Evolutionary conservation across 345 rosid genomes (phyloP).

Genomic region (Eucalyptus victrix): DNA sequence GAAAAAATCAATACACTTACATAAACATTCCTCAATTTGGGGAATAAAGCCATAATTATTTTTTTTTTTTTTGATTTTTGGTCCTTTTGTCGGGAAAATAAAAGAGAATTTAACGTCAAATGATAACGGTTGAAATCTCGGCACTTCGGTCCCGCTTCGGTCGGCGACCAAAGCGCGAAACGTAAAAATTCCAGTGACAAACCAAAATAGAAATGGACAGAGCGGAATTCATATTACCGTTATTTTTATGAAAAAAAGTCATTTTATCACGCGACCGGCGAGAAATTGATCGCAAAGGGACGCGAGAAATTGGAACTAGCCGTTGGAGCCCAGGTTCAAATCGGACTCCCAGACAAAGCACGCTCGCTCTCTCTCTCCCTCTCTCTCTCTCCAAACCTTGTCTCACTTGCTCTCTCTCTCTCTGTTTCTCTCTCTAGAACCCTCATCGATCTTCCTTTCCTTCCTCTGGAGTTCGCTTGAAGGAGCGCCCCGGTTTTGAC

Average conservation of each 20-base stretch:
- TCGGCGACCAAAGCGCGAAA: neutral
- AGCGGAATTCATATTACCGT: neutral
- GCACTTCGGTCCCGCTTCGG: neutral
- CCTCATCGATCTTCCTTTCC: neutral
- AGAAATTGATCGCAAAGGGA: neutral
- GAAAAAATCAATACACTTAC: neutral
- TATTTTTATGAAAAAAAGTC: neutral
- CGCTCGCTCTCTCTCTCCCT: neutral
- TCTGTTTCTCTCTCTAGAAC: neutral
- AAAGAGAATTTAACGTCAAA: neutral
- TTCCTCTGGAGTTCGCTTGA: neutral
- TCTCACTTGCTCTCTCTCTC: neutral
- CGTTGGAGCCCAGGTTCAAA: slow-evolving; percentile 3
- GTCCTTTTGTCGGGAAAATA: neutral
- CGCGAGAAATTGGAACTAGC: slow-evolving; percentile 1
- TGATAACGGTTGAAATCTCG: neutral
- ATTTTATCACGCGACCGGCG: neutral
- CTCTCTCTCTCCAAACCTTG: neutral
- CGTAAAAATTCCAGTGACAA: neutral
- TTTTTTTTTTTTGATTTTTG: neutral
- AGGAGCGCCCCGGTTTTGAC: neutral
- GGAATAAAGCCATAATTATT: neutral
- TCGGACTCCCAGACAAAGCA: neutral
- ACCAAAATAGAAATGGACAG: neutral
- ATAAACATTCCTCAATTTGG: neutral